phyloP scores from a whole-genome alignment of 2,329 filamentous ascomycete species.

The Aotearoamyces nothofagi region DNA sequence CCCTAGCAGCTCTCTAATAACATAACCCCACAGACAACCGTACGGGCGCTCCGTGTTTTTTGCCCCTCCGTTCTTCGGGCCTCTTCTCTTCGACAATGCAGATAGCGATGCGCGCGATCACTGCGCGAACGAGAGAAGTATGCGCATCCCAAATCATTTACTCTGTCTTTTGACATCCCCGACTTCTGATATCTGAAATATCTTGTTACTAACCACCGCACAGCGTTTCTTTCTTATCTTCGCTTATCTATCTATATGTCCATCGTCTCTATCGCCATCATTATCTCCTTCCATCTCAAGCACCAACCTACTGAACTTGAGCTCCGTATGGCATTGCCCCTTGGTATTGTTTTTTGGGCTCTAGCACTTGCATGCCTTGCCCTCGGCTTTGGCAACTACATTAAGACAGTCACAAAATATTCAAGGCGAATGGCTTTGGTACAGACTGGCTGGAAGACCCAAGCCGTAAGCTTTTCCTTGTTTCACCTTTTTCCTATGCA shows the following conservation, averaged over 20 bases:
- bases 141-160: not conserved
- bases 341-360: slow-evolving; percentile 80
- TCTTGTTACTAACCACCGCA: slow-evolving; percentile 31
- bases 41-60: not conserved
- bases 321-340: slow-evolving; percentile 60
- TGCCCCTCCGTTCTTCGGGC: slow-evolving; percentile 24
- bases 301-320: slow-evolving; percentile 54
- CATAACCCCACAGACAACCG: too few species aligned
- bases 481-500: not conserved
- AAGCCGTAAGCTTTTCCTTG: slow-evolving; percentile 41
- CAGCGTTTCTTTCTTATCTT: slow-evolving; percentile 78
- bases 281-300: slow-evolving; percentile 86
- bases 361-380: slow-evolving; percentile 63
- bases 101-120: slow-evolving; percentile 47
- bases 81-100: slow-evolving; percentile 50
- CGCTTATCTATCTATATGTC: slow-evolving; percentile 83
- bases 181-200: not conserved
- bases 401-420: slow-evolving; percentile 70
- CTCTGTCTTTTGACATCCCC: slow-evolving; percentile 1
- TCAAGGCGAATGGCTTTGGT: slow-evolving; percentile 67
- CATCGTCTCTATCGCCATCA: slow-evolving; percentile 77
- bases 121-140: slow-evolving; percentile 32
- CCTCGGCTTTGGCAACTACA: slow-evolving; percentile 74
- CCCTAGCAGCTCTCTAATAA: too few species aligned
- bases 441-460: slow-evolving; percentile 87